A percentile compares a stretch with the other conserved stretches of the same genome.
phyloP scores from a whole-genome alignment of 1,139 yeast species.

The Ogataea hybrid region DNA sequence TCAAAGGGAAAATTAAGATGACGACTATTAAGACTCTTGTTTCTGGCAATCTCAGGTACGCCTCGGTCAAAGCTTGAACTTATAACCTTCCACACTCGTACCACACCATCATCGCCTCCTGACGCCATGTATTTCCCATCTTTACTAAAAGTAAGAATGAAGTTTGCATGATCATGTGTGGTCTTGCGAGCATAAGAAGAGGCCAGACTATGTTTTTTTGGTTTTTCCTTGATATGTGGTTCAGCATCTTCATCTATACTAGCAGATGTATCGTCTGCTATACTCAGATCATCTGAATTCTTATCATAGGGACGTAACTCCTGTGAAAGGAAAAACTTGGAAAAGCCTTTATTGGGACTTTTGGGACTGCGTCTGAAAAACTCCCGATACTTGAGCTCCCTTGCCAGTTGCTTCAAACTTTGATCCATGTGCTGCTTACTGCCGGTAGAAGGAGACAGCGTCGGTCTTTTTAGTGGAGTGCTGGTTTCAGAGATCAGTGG shows the following conservation, averaged over 20 bases:
- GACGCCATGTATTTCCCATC: conserved; percentile 85
- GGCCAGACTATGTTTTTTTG: not conserved
- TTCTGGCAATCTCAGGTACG: not conserved
- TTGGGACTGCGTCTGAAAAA: conserved; percentile 41
- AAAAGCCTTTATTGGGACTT: conserved; percentile 23
- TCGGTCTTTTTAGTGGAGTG: conserved; percentile 7
- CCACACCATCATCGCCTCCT: conserved; percentile 71
- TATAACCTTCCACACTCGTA: conserved; percentile 79
- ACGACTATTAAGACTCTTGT: conserved; percentile 2
- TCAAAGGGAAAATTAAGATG: conserved; percentile 5
- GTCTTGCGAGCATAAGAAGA: conserved; percentile 14
- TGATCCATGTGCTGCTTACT: conserved; percentile 24
- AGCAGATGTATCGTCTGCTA: conserved; percentile 6
- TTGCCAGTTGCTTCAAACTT: conserved; percentile 17
- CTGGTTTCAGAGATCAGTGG: conserved; percentile 6
- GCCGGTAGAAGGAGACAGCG: not conserved
- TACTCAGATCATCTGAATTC: not conserved
- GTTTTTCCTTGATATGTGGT: conserved; percentile 6
- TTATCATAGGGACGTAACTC: conserved; percentile 43
- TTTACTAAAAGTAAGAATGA: conserved; percentile 68
- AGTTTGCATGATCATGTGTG: conserved; percentile 46
- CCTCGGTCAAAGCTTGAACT: conserved; percentile 61
- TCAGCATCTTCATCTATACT: conserved; percentile 6
- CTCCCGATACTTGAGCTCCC: conserved; percentile 54
- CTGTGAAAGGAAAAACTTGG: conserved; percentile 72